Conservation (phyloP, 1,139 yeast genomes). For the Hyphopichia wangnamkhiaoensis region DNA sequence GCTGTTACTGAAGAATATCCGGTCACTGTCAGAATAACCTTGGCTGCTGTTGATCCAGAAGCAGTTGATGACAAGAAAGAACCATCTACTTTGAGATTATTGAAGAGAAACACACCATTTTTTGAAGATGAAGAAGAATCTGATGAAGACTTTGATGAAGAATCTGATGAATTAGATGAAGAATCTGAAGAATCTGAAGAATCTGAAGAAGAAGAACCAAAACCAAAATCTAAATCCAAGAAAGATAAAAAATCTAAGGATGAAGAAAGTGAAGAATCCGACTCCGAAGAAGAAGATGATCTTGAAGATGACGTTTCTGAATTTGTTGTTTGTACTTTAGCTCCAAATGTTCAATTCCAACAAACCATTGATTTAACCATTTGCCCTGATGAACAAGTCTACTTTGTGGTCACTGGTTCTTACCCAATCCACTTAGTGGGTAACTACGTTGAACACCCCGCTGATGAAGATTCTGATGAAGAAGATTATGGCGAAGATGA, state of each 20-base stretch:
- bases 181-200: slow-evolving; percentile 52
- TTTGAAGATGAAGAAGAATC: slow-evolving; percentile 50
- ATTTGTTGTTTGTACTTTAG: slow-evolving; percentile 82
- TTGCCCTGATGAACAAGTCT: slow-evolving; percentile 90
- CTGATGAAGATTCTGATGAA: slow-evolving; percentile 64
- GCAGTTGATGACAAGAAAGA: slow-evolving; percentile 74
- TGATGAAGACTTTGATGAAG: slow-evolving; percentile 39
- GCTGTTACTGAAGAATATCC: slow-evolving; percentile 88
- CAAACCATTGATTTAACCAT: slow-evolving; percentile 89
- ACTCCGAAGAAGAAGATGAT: slow-evolving; percentile 57
- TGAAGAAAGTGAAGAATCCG: slow-evolving; percentile 47
- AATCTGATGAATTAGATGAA: slow-evolving; percentile 56
- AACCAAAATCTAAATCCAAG: slow-evolving; percentile 24
- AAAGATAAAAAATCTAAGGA: slow-evolving; percentile 17
- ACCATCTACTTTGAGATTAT: slow-evolving; percentile 87
- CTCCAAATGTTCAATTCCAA: slow-evolving; percentile 84
- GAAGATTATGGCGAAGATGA: slow-evolving; percentile 52
- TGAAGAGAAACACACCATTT: slow-evolving; percentile 67
- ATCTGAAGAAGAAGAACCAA: slow-evolving; percentile 35
- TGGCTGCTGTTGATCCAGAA: slow-evolving; percentile 95
- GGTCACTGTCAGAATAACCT: slow-evolving; percentile 83
- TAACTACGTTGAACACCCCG: slow-evolving; percentile 95
- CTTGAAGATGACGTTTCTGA: slow-evolving; percentile 66
- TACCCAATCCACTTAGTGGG: slow-evolving; percentile 91
- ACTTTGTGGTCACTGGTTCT: slow-evolving; percentile 93